Conservation (phyloP, 768 basidiomycete species). For the Amyloporia xantha region DNA sequence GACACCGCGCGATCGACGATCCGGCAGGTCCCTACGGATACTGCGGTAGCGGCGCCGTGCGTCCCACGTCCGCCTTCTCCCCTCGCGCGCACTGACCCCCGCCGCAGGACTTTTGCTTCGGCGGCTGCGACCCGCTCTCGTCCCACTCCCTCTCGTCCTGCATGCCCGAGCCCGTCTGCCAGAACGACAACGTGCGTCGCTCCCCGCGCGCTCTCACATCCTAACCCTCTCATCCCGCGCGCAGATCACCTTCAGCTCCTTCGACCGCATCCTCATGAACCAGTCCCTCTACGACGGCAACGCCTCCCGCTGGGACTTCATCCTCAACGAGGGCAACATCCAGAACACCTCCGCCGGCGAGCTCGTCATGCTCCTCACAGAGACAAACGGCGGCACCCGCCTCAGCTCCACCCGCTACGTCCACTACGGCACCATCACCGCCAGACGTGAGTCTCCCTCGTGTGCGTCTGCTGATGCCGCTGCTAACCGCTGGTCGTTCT, state of each 20-base stretch:
- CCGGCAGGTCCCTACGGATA: conserved; percentile 45
- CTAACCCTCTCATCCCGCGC: no score
- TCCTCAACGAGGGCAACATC: conserved; percentile 59
- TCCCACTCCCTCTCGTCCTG: conserved; percentile 64
- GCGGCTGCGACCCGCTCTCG: conserved; percentile 78
- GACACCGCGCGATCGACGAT: background rate
- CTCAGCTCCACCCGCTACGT: conserved; percentile 76
- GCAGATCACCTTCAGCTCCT: conserved; percentile 58
- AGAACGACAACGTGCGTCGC: conserved; percentile 46
- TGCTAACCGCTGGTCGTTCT: background rate
- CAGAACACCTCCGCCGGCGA: conserved; percentile 58
- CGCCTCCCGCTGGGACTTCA: conserved; percentile 67
- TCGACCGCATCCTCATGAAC: conserved; percentile 62
- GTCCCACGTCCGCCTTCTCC: conserved; percentile 10
- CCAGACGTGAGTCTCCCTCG: conserved; percentile 38
- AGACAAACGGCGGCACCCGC: conserved; percentile 70
- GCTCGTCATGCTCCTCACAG: conserved; percentile 59
- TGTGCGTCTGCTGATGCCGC: background rate
- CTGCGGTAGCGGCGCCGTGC: conserved; percentile 39
- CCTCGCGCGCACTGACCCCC: background rate
- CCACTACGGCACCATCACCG: conserved; percentile 73
- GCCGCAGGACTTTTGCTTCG: conserved; percentile 60
- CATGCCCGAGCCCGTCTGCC: conserved; percentile 64
- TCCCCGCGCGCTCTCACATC: background rate
- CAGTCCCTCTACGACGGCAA: conserved; percentile 68